These are phyloP conservation scores for Kluyveromyces sp. DNA, from an alignment of 1,139 yeast genomes.

Conservation along the genomic window DNA sequence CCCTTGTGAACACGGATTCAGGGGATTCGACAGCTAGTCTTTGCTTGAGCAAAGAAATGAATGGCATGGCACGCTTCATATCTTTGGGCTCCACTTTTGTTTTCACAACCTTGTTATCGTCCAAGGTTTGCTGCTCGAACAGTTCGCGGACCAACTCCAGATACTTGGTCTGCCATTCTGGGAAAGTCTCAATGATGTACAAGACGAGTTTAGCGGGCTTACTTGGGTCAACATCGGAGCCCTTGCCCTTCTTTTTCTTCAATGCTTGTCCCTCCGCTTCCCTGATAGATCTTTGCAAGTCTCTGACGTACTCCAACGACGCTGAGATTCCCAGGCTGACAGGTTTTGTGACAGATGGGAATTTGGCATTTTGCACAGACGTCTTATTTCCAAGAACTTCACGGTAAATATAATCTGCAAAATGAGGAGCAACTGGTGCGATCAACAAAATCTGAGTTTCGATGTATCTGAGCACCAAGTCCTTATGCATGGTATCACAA, in stretches of 20 bases:
- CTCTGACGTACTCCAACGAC: conserved; percentile 72
- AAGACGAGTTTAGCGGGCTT: conserved; percentile 68
- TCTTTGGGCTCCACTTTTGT: conserved; percentile 60
- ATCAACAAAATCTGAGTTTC: conserved; percentile 77
- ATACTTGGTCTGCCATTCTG: conserved; percentile 92
- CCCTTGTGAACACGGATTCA: conserved; percentile 76
- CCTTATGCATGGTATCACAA: conserved; percentile 67
- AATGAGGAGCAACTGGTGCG: conserved; percentile 94
- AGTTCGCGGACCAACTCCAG: conserved; percentile 77
- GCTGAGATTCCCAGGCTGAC: conserved; percentile 56
- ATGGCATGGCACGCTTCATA: conserved; percentile 97
- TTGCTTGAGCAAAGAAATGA: conserved; percentile 76
- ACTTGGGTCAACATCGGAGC: conserved; percentile 61
- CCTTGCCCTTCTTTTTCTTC: conserved; percentile 87
- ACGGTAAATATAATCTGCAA: conserved; percentile 81
- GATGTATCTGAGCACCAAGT: conserved; percentile 71
- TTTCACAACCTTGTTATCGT: conserved; percentile 56
- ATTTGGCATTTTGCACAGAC: conserved; percentile 64
- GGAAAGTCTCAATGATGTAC: conserved; percentile 75
- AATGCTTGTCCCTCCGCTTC: conserved; percentile 84
- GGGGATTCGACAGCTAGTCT: conserved; percentile 64
- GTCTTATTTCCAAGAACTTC: conserved; percentile 60
- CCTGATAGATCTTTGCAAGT: conserved; percentile 74
- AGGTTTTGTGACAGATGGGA: conserved; percentile 70
- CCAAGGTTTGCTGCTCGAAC: conserved; percentile 54